phyloP scores from a whole-genome alignment of 129 eudicot genomes.

The Kitagawia praeruptora region DNA sequence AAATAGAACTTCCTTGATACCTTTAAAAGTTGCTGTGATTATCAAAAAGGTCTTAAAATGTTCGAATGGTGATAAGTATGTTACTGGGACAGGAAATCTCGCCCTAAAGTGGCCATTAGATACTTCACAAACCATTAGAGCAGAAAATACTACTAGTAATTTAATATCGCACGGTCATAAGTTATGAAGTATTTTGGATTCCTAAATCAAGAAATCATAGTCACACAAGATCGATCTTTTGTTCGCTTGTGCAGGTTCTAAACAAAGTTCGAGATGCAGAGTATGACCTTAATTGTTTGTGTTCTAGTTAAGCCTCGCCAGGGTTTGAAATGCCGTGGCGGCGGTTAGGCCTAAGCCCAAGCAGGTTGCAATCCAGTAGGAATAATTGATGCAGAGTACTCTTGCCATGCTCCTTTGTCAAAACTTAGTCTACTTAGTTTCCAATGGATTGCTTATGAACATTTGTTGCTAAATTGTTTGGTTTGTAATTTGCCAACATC shows the following conservation, averaged over 20 bases:
- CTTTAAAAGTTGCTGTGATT: background rate
- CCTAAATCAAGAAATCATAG: background rate
- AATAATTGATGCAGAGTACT: background rate
- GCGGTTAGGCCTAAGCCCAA: background rate
- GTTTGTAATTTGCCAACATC: background rate
- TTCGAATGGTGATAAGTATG: background rate
- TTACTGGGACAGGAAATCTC: background rate
- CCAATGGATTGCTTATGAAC: background rate
- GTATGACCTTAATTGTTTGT: background rate
- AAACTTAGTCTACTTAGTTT: background rate
- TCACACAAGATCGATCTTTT: no score
- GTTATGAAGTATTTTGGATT: no score
- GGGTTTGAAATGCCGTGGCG: no score
- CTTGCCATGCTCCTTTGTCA: background rate
- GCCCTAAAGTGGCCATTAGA: background rate
- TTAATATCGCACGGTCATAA: background rate
- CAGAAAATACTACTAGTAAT: background rate
- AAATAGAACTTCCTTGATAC: background rate
- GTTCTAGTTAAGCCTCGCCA: no score
- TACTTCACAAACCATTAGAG: background rate
- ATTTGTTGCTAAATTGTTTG: conserved; percentile 1
- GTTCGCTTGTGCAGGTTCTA: background rate
- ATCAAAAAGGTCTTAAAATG: background rate
- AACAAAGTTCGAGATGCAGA: background rate
- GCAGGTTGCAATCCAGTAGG: background rate